Evolutionary conservation across 2,329 filamentous ascomycete genomes (phyloP).

Genomic region (Epichloe amarillans): DNA sequence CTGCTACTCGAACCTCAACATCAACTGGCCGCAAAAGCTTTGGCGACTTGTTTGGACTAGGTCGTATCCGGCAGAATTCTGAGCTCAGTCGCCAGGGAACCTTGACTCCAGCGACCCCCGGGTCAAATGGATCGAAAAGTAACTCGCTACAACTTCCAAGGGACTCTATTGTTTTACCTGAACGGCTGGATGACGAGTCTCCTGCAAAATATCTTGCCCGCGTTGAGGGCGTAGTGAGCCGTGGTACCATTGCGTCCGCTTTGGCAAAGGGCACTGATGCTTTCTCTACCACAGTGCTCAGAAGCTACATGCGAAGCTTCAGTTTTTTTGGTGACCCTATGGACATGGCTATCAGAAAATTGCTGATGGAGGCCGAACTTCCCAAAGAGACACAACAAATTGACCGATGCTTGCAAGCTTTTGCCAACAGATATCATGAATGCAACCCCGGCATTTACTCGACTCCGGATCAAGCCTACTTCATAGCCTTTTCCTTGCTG

Average conservation of each 20-base stretch:
- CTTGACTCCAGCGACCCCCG: constrained; percentile 56
- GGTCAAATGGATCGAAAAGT: constrained; percentile 58
- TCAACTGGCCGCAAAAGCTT: constrained; percentile 91
- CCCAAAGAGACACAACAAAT: constrained; percentile 98
- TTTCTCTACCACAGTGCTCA: constrained; percentile 70
- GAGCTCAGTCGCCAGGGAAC: constrained; percentile 59
- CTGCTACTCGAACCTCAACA: constrained; percentile 62
- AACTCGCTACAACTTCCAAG: constrained; percentile 70
- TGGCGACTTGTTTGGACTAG: constrained; percentile 70
- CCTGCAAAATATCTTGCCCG: constrained; percentile 79
- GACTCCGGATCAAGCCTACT: constrained; percentile 88
- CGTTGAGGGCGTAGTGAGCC: constrained; percentile 66
- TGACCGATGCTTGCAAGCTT: constrained; percentile 83
- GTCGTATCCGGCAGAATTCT: constrained; percentile 68
- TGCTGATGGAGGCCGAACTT: constrained; percentile 91
- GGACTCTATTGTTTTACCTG: constrained; percentile 59
- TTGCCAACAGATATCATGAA: constrained; percentile 93
- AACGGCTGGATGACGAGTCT: constrained; percentile 75
- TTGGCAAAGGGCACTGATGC: constrained; percentile 76
- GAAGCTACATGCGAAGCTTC: constrained; percentile 92
- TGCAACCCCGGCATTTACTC: constrained; percentile 95
- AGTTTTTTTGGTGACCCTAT: constrained; percentile 99
- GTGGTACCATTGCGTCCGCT: constrained; percentile 71
- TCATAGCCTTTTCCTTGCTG: constrained; percentile 90
- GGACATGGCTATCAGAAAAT: constrained; percentile 92